Conservation (phyloP, 192 early-diverging fungal genomes). For the Coemansia sp. region DNA sequence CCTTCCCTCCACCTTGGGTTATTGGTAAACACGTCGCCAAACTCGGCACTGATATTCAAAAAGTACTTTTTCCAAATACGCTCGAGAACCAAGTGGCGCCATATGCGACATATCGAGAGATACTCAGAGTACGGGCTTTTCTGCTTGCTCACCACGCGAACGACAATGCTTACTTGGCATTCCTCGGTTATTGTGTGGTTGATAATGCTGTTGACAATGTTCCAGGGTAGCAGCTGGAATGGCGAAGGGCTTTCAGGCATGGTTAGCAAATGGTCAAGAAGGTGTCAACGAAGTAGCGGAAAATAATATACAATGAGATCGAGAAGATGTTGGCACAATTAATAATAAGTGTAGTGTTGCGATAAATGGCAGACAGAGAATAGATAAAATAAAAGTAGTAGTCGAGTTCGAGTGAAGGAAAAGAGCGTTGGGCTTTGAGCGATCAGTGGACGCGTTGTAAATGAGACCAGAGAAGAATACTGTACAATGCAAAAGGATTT, state of each 20-base stretch:
- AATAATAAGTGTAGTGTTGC: background rate
- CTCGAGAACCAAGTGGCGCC: background rate
- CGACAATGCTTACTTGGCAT: background rate
- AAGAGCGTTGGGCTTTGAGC: background rate
- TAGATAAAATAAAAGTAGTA: too few species aligned
- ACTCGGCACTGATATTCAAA: background rate
- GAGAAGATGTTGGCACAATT: background rate
- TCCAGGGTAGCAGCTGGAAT: conserved; percentile 1
- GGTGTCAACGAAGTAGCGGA: background rate
- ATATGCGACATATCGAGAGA: background rate
- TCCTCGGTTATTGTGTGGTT: background rate
- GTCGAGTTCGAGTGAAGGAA: background rate
- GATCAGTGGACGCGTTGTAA: background rate
- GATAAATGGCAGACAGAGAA: background rate
- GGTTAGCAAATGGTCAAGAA: background rate
- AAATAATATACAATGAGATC: background rate
- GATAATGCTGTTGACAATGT: conserved; percentile 5
- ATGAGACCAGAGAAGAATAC: too few species aligned
- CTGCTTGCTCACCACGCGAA: background rate
- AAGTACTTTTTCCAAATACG: background rate
- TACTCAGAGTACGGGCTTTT: background rate
- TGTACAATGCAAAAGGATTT: background rate
- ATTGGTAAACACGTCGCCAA: background rate
- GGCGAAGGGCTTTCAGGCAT: background rate
- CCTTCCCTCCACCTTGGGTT: conserved; percentile 3